Evolutionary conservation across 1,284 basidiomycete species (phyloP).

Genomic region (Ganoderma meredithae): DNA sequence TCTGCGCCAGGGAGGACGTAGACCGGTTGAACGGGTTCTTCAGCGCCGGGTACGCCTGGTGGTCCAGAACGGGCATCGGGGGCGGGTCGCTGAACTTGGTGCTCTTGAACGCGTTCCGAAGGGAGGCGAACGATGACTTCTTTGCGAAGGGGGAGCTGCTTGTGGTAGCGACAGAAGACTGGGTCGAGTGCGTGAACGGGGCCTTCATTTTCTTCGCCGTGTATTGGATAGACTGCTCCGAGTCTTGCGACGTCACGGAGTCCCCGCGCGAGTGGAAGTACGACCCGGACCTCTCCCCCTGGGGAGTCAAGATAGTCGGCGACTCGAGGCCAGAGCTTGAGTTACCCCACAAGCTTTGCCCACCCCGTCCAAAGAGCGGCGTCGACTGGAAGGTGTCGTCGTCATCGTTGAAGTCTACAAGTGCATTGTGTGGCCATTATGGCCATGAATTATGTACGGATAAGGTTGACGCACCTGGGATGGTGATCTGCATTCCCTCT

Average conservation of each 20-base stretch:
- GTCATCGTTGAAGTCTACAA: conserved; percentile 75
- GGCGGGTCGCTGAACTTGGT: conserved; percentile 58
- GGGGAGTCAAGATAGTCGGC: conserved; percentile 63
- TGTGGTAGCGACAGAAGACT: conserved; percentile 68
- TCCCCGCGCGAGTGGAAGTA: conserved; percentile 82
- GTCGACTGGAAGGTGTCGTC: conserved; percentile 73
- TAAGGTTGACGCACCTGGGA: conserved; percentile 63
- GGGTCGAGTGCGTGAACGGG: conserved; percentile 71
- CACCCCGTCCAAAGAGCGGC: conserved; percentile 69
- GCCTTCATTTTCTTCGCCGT: conserved; percentile 51
- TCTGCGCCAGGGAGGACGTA: conserved; percentile 68
- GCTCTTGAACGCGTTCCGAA: conserved; percentile 89
- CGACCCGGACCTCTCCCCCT: conserved; percentile 57
- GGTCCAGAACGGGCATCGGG: conserved; percentile 72
- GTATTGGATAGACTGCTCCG: conserved; percentile 62
- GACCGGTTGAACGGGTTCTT: conserved; percentile 85
- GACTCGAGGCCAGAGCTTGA: conserved; percentile 65
- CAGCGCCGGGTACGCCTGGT: conserved; percentile 69
- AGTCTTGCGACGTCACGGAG: conserved; percentile 72
- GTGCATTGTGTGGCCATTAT: neutral
- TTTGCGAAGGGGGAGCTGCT: conserved; percentile 68
- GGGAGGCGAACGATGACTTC: conserved; percentile 86
- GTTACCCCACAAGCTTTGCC: conserved; percentile 48
- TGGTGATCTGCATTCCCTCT: conserved; percentile 82
- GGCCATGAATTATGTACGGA: neutral